Evolutionary conservation across 768 basidiomycete species (phyloP).

Genomic region (Termitomyces sp.): DNA sequence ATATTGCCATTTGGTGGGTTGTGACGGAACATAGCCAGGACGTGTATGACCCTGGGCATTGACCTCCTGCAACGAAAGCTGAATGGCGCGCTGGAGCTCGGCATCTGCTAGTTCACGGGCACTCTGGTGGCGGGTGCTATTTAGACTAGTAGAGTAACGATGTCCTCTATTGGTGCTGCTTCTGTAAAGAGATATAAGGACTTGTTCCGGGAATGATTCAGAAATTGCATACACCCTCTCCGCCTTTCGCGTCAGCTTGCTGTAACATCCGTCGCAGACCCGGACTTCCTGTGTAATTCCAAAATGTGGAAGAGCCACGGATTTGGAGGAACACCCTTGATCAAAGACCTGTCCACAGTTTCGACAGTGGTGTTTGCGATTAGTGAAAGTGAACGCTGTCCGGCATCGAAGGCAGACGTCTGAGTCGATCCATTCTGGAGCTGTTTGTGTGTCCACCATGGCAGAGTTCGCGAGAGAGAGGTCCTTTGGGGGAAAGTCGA

Average conservation of each 20-base stretch:
- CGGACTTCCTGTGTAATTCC: slow-evolving; percentile 90
- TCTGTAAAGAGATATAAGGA: neutral
- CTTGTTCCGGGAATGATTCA: neutral
- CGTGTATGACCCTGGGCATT: slow-evolving; percentile 41
- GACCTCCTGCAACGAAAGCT: slow-evolving; percentile 81
- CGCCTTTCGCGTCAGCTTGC: slow-evolving; percentile 66
- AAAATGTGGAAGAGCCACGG: slow-evolving; percentile 82
- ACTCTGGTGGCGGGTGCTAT: slow-evolving; percentile 46
- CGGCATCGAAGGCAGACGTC: slow-evolving; percentile 93
- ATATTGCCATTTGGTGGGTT: slow-evolving; percentile 53
- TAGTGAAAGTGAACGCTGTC: slow-evolving; percentile 87
- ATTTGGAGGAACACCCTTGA: slow-evolving; percentile 84
- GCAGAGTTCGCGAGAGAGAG: slow-evolving; percentile 61
- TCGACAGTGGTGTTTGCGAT: slow-evolving; percentile 96
- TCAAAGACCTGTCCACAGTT: slow-evolving; percentile 98
- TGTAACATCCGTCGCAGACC: slow-evolving; percentile 87
- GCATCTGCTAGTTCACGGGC: slow-evolving; percentile 69
- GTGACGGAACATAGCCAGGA: slow-evolving; percentile 65
- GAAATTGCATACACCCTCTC: slow-evolving; percentile 42
- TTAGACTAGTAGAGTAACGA: slow-evolving; percentile 49
- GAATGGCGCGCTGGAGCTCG: slow-evolving; percentile 90
- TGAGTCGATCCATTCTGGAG: slow-evolving; percentile 97
- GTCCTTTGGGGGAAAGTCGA: slow-evolving; percentile 80
- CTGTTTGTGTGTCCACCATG: slow-evolving; percentile 87
- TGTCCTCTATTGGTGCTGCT: slow-evolving; percentile 38